Conservation (phyloP, 1,284 basidiomycete species). For the Lentinula novae-zelandiae region DNA sequence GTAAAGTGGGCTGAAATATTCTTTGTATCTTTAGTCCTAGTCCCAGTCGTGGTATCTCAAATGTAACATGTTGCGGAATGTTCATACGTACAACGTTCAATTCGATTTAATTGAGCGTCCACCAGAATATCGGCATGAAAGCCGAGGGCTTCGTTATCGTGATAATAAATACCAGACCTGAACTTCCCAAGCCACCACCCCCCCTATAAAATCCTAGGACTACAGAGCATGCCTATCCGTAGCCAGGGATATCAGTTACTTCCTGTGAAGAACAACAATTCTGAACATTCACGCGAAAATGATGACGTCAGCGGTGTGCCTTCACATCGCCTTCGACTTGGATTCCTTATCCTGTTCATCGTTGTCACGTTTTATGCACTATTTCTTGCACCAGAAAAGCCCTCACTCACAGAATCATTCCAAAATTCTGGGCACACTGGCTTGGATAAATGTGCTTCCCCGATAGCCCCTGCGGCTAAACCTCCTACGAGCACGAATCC, state of each 20-base stretch:
- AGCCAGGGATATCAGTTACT: background rate
- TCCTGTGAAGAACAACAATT: background rate
- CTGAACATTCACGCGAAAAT: background rate
- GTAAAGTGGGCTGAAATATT: too few relatives aligned
- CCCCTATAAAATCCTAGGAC: background rate
- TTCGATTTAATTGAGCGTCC: too few relatives aligned
- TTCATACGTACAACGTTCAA: too few relatives aligned
- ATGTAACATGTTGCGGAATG: too few relatives aligned
- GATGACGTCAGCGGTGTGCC: background rate
- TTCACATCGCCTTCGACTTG: background rate
- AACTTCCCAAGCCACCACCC: background rate
- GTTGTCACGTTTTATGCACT: background rate
- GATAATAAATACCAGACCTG: background rate
- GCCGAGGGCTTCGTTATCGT: background rate
- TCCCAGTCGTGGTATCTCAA: too few relatives aligned
- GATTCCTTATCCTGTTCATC: background rate
- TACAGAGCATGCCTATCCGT: background rate
- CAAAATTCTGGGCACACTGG: background rate
- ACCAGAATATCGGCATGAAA: too few relatives aligned
- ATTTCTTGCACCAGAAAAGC: background rate
- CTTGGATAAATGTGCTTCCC: slow-evolving; percentile 29
- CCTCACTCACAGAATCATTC: background rate
- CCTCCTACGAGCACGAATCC: slow-evolving; percentile 42
- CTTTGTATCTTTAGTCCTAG: too few relatives aligned
- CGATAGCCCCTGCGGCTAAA: slow-evolving; percentile 27